A percentile compares a stretch with the other conserved stretches of the same genome.
Evolutionary conservation across 2,329 filamentous ascomycete genomes (phyloP).

Genomic region (Ophiocordyceps sinensis): DNA sequence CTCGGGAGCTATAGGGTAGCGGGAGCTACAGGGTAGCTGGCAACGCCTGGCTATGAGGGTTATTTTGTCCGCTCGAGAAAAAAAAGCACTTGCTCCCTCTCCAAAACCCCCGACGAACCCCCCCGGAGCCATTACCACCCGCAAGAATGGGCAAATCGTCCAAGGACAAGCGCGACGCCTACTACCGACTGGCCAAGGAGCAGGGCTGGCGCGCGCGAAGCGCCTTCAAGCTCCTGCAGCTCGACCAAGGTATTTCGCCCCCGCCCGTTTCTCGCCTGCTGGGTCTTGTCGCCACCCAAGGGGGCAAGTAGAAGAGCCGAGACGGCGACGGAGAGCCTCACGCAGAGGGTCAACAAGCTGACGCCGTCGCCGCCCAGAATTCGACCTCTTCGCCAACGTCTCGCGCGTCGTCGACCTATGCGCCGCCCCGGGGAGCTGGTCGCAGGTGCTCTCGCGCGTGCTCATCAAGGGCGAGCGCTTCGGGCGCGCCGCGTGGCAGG

Average conservation of each 20-base stretch:
- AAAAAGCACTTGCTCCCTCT: too few species aligned
- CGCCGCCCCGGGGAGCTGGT: conserved; percentile 93
- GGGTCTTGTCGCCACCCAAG: too few species aligned
- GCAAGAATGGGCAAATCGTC: conserved; percentile 80
- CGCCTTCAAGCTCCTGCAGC: conserved; percentile 91
- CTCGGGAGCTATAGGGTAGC: too few species aligned
- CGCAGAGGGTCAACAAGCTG: too few species aligned
- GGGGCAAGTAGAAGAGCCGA: too few species aligned
- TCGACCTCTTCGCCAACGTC: conserved; percentile 82
- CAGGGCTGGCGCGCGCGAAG: conserved; percentile 96
- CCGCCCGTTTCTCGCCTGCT: too few species aligned
- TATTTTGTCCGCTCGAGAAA: too few species aligned
- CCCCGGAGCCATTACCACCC: not conserved
- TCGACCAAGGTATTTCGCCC: conserved; percentile 53
- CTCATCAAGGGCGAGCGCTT: conserved; percentile 90
- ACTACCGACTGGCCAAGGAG: conserved; percentile 95
- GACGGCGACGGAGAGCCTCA: too few species aligned
- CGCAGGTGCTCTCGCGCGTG: conserved; percentile 84
- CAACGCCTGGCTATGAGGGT: too few species aligned
- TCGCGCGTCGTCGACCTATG: conserved; percentile 91
- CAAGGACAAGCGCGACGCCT: conserved; percentile 96
- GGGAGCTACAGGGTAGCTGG: too few species aligned
- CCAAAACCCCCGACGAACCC: not conserved
- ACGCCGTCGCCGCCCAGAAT: conserved; percentile 41
- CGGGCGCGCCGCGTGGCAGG: conserved; percentile 73